Evolutionary conservation across 139 green algal genomes (phyloP), one percentile per base, ranked within the genome.

Genomic region (Asterochloris sp.): DNA sequence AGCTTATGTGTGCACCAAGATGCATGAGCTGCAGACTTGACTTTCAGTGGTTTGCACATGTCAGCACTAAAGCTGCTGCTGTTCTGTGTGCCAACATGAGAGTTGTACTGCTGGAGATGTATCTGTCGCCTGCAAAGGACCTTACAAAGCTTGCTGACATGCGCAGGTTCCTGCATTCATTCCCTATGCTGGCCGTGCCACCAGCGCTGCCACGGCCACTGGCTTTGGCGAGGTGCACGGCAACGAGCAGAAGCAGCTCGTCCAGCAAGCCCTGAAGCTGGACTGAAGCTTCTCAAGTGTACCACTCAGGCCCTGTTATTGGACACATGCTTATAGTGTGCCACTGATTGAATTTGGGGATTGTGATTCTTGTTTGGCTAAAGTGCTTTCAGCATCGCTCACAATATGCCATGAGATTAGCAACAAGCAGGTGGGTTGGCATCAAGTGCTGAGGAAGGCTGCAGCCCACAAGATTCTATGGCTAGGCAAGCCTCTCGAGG

Each of bases 161-260:
- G 74, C 38, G 79, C 79, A 83, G 79, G 73, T 83, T 12, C 86
- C 85, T 13, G 62, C 80, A 1, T 69, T 84, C 79, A 88, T 98
- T 66, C 88, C 86, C 15, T 98, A 96, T 74, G 87, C 89, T 10
- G 94, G 95, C 11, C 90, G 95, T 12, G 69, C 54, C 0, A 88
- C 92, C 23, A 89, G 85, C 13, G 94, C 95, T 11, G 90, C 92
- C 69, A 94, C 95, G 13, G 93, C 95, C 38, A 98, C 95, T 21
- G 95, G 95, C 63, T 98, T 94, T 82, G 92, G 83, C 23, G 83
- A 92, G 28, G 92, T 98, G 81, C 95, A 98, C 86, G 86, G 88
- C 0, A 67, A 89, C 76, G 92, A 98, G 91, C 95, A 98, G 91
- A 83, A 82, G 2, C 38, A 83, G 69, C 88, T 96, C 19, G 67